Percentiles rank a stretch among this genome's conserved stretches.
phyloP scores from a whole-genome alignment of 148 eudicot genomes.

The Rhododendron griersonianum region DNA sequence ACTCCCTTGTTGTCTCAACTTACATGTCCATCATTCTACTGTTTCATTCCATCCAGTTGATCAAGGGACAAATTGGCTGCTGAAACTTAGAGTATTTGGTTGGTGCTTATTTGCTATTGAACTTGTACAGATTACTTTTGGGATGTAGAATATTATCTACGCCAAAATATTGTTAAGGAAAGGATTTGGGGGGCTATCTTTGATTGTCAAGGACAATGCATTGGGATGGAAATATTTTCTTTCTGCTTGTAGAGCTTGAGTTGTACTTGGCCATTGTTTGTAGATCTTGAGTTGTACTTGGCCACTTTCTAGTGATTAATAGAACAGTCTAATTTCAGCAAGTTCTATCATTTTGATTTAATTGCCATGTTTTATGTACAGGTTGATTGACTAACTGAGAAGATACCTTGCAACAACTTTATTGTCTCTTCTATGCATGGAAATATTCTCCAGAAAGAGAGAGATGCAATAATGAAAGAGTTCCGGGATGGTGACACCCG shows the following conservation, averaged over 20 bases:
- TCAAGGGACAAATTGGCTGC: not conserved
- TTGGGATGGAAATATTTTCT: not conserved
- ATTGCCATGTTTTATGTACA: constrained; percentile 12
- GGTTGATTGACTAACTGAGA: constrained; percentile 97
- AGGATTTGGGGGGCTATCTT: not conserved
- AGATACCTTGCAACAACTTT: constrained; percentile 86
- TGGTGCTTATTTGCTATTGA: not conserved
- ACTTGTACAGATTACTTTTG: not conserved
- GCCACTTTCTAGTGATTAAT: not conserved
- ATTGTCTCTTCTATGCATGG: constrained; percentile 98
- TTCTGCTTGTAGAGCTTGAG: not conserved
- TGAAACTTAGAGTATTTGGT: not conserved
- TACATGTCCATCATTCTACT: not conserved
- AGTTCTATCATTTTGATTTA: not conserved
- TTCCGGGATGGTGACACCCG: constrained; percentile 76
- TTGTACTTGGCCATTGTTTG: no score
- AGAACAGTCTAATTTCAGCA: not conserved
- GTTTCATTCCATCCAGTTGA: not conserved
- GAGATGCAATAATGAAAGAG: constrained; percentile 95
- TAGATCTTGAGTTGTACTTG: not conserved
- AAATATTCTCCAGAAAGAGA: constrained; percentile 94
- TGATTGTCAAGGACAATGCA: not conserved
- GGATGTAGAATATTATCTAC: not conserved
- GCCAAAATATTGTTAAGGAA: not conserved
- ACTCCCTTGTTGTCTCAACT: not conserved